phyloP scores from a whole-genome alignment of 306 rosid genomes.

The Leucaena leucocephala region DNA sequence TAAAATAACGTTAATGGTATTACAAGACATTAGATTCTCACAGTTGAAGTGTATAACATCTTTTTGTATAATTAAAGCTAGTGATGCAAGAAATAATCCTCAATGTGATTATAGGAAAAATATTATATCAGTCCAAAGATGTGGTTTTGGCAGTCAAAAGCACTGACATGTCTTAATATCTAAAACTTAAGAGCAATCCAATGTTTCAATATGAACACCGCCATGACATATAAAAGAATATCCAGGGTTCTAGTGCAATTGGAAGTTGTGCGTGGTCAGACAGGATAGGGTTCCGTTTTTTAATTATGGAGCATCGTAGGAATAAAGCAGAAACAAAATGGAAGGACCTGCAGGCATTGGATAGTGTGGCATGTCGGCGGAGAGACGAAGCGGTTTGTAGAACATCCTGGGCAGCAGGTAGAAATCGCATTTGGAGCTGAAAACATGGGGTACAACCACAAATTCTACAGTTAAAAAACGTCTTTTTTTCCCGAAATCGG shows the following conservation, averaged over 20 bases:
- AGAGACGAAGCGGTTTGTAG: slow-evolving; percentile 41
- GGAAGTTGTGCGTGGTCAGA: neutral
- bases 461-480: neutral
- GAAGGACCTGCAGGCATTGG: slow-evolving; percentile 53
- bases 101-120: no score
- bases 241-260: neutral
- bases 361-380: slow-evolving; percentile 46
- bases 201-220: neutral
- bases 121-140: neutral
- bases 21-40: neutral
- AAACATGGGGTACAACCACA: slow-evolving; percentile 4
- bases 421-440: slow-evolving; percentile 57
- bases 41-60: neutral
- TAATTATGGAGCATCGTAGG: neutral
- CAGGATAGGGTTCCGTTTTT: neutral
- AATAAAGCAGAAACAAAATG: neutral
- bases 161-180: neutral
- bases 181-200: neutral
- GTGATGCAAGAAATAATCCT: neutral
- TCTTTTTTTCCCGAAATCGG: neutral
- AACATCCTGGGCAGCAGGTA: slow-evolving; percentile 43
- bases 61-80: neutral
- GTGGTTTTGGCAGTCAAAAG: neutral
- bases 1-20: neutral
- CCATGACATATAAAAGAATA: neutral